phyloP scores from a whole-genome alignment of 345 rosid species.

The Barbarea vulgaris region DNA sequence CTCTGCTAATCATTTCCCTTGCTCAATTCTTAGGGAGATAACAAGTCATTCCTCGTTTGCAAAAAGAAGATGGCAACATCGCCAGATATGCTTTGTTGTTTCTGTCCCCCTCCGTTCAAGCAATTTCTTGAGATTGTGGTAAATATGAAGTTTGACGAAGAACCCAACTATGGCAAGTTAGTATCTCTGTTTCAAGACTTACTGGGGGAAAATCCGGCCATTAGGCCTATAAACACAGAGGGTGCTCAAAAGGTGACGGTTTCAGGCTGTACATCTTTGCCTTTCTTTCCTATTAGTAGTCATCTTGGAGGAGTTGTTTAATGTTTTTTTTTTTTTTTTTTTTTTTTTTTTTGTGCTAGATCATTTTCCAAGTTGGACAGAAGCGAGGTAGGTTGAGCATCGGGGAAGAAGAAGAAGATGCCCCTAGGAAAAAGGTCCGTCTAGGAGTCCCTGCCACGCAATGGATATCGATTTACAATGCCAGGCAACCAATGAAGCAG shows the following conservation, averaged over 20 bases:
- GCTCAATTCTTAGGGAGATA: slow-evolving; percentile 78
- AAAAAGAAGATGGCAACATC: slow-evolving; percentile 98
- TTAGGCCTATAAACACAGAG: slow-evolving; percentile 89
- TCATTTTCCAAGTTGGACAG: slow-evolving; percentile 87
- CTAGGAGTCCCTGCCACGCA: slow-evolving; percentile 94
- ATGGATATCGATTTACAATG: slow-evolving; percentile 96
- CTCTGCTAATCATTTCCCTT: slow-evolving; percentile 28
- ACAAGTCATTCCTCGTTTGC: slow-evolving; percentile 93
- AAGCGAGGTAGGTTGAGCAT: slow-evolving; percentile 83
- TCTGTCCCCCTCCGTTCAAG: slow-evolving; percentile 85
- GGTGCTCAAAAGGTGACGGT: slow-evolving; percentile 89
- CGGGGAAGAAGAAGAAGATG: slow-evolving; percentile 90
- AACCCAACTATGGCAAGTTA: slow-evolving; percentile 89
- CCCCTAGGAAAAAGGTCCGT: slow-evolving; percentile 89
- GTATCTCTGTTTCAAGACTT: slow-evolving; percentile 82
- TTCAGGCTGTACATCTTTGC: slow-evolving; percentile 19
- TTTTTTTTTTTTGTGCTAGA: slow-evolving; percentile 43
- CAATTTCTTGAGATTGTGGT: slow-evolving; percentile 90
- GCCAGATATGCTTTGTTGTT: slow-evolving; percentile 86
- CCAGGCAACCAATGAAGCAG: slow-evolving; percentile 96
- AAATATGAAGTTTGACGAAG: slow-evolving; percentile 95
- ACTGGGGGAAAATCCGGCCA: slow-evolving; percentile 71
- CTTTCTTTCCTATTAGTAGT: slow-evolving; percentile 10
- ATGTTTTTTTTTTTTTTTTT: slow-evolving; percentile 3
- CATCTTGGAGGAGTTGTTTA: slow-evolving; percentile 20